Evolutionary conservation across 2,329 filamentous ascomycete genomes (phyloP).

Genomic region (Ophiostoma australiae): DNA sequence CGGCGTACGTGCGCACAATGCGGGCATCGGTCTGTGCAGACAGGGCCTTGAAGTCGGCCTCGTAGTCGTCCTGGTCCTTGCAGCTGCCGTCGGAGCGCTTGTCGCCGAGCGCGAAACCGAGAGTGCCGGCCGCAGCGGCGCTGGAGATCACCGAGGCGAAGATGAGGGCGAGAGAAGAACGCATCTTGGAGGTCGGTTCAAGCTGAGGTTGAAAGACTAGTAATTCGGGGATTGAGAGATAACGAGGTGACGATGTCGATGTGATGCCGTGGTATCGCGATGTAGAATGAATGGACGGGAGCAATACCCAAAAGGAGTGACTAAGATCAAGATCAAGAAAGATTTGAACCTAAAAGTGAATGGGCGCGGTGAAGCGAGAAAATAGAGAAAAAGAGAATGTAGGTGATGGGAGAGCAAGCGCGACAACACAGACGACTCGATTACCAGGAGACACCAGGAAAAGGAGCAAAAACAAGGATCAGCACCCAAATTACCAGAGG

Average conservation of each 20-base stretch:
- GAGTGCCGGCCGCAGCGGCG: conserved; percentile 17
- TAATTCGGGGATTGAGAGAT: background rate
- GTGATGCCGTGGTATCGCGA: background rate
- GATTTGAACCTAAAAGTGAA: background rate
- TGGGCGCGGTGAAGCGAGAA: background rate
- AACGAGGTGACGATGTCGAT: background rate
- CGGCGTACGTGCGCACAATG: conserved; percentile 23
- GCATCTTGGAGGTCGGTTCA: conserved; percentile 16
- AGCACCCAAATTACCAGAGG: conserved; percentile 7
- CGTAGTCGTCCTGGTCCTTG: conserved; percentile 23
- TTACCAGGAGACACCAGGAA: background rate
- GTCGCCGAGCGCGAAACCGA: conserved; percentile 24
- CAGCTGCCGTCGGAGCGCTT: conserved; percentile 22
- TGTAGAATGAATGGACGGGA: background rate
- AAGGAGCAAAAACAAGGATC: conserved; percentile 3
- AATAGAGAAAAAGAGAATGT: background rate
- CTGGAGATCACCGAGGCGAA: background rate
- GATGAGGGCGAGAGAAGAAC: conserved; percentile 15
- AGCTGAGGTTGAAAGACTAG: background rate
- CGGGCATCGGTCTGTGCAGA: conserved; percentile 6
- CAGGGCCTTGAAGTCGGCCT: conserved; percentile 21
- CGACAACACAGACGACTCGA: background rate
- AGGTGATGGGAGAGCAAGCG: background rate
- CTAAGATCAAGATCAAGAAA: background rate
- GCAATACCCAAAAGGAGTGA: background rate